Base-by-base conservation (phyloP, 805 yeast species). In the Schwanniomyces yamadae region DNA sequence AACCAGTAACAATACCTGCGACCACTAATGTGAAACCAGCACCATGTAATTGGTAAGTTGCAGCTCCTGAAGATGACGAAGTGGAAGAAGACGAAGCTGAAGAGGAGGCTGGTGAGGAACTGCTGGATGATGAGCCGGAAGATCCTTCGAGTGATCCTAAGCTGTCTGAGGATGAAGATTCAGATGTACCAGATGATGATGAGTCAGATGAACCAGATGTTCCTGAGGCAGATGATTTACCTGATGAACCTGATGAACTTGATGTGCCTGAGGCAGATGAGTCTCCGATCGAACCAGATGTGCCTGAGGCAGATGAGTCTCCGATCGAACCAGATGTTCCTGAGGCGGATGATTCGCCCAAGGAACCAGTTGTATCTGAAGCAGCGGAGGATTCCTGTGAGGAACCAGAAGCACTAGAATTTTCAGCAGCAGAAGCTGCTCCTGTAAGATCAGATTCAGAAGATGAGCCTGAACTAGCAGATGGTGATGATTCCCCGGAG, bases 391-490 rank as follows among this genome's bases (percentile, higher is more conserved):
- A 27, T 12, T 16, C 37, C 6, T 29, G 34, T 23, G 36, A 15
- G 14, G 39, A 35, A 28, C 26, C 33, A 23, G 33, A 23, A 14
- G 34, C 16, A 5, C 3, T 12, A 4, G 28, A 28, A 22, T 36
- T 42, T 23, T 49, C 34, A 17, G 26, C 55, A 18, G 56, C 62
- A 27, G 66, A 63, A 23, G 42, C 52, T 8, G 11, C 58, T 32
- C 24, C 59, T 31, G 55, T 45, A 17, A 41, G 43, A 23, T 45
- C 49, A 27, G 43, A 25, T 2, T 13, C 19, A 13, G 28, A 11
- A 13, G 28, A n/a, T 11, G 14, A 8, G 12, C 22, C 28, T 15
- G 29, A 11, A 23, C 15, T 23, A 28, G 20, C 33, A 17, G 38
- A 34, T 10, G 33, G 17, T 23, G 33, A 3, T n/a, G 33, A n/a